These are phyloP conservation scores for Sclerotinia sclerotiorum DNA, from an alignment of 2,329 filamentous ascomycete genomes.

Conservation along the genomic window DNA sequence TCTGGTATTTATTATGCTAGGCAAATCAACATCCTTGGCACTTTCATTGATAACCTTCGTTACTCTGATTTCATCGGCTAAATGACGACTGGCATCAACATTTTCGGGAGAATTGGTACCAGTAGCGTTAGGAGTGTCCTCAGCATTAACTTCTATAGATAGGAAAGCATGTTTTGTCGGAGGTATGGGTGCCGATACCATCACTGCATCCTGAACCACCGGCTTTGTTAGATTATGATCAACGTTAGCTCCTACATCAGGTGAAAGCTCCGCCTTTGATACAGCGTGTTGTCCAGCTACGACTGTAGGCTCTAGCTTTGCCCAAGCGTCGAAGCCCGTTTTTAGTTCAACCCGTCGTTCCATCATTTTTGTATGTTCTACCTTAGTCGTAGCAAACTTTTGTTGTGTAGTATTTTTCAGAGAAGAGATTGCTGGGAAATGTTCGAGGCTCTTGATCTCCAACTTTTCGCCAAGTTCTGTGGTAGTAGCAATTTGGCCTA, in stretches of 20 bases:
- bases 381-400: no score
- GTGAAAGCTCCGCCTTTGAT: neutral
- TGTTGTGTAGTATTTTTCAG: neutral
- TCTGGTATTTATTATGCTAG: neutral
- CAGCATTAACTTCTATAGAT: neutral
- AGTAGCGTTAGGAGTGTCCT: neutral
- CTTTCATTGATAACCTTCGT: neutral
- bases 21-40: no score
- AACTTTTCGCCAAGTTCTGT: neutral
- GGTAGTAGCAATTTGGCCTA: neutral
- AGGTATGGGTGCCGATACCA: neutral
- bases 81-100: neutral
- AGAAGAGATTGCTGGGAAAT: neutral
- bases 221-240: neutral
- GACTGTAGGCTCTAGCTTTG: neutral
- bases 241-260: no score
- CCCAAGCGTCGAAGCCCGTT: no score
- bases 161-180: neutral
- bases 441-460: neutral
- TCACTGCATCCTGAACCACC: neutral
- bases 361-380: neutral
- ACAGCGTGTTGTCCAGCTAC: neutral
- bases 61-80: neutral
- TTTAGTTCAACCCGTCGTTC: neutral
- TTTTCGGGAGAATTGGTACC: neutral